These are phyloP conservation scores for Saksenaea oblongispora DNA, from an alignment of 371 early-diverging fungal species.

Conservation along the genomic window DNA sequence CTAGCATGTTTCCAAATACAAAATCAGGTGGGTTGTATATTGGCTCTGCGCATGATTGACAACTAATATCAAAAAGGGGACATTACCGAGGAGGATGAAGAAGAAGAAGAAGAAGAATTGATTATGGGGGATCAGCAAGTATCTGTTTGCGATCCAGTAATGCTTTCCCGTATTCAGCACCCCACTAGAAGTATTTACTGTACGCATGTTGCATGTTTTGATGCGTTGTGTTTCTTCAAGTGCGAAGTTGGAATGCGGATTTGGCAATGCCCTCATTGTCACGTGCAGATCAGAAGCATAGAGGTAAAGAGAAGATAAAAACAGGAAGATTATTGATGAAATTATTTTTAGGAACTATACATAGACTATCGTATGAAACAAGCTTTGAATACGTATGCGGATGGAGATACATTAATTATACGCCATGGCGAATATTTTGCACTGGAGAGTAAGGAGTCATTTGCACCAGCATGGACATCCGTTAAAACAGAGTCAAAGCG, in stretches of 20 bases:
- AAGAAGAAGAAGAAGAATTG: conserved; percentile 26
- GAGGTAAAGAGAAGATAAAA: conserved; percentile 8
- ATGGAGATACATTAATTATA: conserved; percentile 9
- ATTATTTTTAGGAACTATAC: conserved; percentile 13
- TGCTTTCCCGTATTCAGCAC: conserved; percentile 30
- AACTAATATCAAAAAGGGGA: background rate
- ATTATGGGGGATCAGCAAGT: conserved; percentile 28
- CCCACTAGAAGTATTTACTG: conserved; percentile 45
- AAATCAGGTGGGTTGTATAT: background rate
- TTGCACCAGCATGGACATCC: background rate
- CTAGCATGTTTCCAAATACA: background rate
- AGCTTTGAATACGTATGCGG: conserved; percentile 14
- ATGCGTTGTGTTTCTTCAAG: conserved; percentile 19
- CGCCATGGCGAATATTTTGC: conserved; percentile 12
- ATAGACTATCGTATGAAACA: conserved; percentile 20
- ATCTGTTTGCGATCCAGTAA: conserved; percentile 37
- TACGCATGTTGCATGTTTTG: conserved; percentile 42
- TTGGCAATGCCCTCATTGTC: conserved; percentile 25
- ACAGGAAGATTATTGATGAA: background rate
- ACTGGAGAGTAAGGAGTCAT: background rate
- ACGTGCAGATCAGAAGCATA: conserved; percentile 18
- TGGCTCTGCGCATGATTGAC: background rate
- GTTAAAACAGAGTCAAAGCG: background rate
- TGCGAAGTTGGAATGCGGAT: background rate
- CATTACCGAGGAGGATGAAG: conserved; percentile 2